These are phyloP conservation scores for Didymella segeticola DNA, from an alignment of 2,329 filamentous ascomycete genomes.

Conservation along the genomic window DNA sequence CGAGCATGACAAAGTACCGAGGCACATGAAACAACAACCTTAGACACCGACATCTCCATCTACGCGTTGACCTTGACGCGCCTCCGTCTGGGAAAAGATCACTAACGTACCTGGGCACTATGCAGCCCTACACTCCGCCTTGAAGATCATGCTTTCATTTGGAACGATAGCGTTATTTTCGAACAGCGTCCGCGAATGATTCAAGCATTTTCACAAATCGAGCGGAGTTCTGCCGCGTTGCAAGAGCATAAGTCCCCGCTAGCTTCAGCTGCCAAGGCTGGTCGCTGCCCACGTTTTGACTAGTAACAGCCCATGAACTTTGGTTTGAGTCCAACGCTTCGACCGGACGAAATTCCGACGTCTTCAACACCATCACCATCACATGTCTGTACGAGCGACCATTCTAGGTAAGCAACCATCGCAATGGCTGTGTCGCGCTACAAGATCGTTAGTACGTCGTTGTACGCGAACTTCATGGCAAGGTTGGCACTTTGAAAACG, in stretches of 20 bases:
- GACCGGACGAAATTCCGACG: conserved; percentile 10
- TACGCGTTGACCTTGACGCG: not conserved
- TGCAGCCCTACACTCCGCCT: conserved; percentile 10
- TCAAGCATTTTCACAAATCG: not conserved
- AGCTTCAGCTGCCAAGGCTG: conserved; percentile 7
- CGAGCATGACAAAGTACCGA: not conserved
- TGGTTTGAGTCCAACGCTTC: not conserved
- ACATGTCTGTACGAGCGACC: not conserved
- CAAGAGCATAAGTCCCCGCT: not conserved
- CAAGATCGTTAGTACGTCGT: not conserved
- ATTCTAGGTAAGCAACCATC: not conserved
- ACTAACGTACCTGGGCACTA: not conserved
- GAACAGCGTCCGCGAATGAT: not conserved
- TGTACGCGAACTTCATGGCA: not conserved
- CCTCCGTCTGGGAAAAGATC: not conserved
- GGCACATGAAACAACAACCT: not conserved
- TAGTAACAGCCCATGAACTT: not conserved
- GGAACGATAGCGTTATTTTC: not conserved
- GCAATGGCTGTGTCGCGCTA: not conserved
- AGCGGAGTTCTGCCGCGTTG: not conserved
- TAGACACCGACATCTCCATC: not conserved
- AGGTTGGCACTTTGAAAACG: not conserved
- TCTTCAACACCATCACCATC: not conserved
- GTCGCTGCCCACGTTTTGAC: conserved; percentile 11
- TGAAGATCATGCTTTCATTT: not conserved